These are phyloP conservation scores for Solanum hybrid DNA, from an alignment of 305 asterid species.

Conservation along the genomic window DNA sequence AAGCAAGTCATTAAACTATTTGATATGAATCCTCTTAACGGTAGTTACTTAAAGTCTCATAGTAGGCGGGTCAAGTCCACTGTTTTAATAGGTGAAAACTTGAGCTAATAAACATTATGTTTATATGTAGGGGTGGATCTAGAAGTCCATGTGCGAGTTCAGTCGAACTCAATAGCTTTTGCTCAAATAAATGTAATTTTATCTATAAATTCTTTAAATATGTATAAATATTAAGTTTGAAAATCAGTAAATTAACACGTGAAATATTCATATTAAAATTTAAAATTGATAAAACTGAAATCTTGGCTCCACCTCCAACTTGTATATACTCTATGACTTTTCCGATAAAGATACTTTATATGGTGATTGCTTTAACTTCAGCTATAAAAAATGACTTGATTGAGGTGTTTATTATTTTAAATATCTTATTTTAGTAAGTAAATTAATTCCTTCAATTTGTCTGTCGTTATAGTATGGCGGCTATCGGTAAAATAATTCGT, in stretches of 20 bases:
- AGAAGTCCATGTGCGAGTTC: accelerated
- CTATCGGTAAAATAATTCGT: background rate
- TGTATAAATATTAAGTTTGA: background rate
- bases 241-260: background rate
- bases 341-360: background rate
- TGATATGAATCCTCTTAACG: background rate
- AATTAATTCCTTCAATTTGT: background rate
- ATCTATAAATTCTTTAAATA: accelerated
- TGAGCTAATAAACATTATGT: background rate
- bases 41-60: background rate
- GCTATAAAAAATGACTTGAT: background rate
- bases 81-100: background rate
- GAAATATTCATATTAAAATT: background rate
- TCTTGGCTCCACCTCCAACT: background rate
- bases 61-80: background rate
- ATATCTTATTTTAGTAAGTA: background rate
- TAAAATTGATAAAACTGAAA: background rate
- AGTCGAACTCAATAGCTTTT: background rate
- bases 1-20: background rate
- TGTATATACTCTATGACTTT: background rate
- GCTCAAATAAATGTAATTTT: background rate
- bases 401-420: background rate
- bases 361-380: background rate
- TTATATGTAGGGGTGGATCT: background rate
- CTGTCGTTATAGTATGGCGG: background rate